Base-by-base conservation (phyloP, 495 filamentous ascomycete species). In the Lepraria neglecta region DNA sequence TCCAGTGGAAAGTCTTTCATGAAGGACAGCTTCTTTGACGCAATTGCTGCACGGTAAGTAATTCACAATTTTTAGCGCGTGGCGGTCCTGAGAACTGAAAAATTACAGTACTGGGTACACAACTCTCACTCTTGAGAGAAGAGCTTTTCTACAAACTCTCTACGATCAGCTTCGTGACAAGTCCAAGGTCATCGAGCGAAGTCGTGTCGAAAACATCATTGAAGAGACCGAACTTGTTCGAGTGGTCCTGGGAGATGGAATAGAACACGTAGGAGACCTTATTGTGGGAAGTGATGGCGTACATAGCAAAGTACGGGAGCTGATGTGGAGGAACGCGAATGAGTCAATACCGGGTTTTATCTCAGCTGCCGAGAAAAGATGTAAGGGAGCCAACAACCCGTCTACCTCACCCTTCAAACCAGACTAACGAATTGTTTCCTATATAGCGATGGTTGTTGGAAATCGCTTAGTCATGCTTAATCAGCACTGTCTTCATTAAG, bases 201-300 rank as follows among this genome's bases (percentile, higher is more conserved):
- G 77, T 61, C 77, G 76, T 31, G 65, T 78, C 24, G 46, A 70
- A 14, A 64, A 64, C 6, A 72, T 73, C 52, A 67, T 56, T 0
- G 42, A 62, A 17, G 46, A 58, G 4, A 28, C 30, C 0, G 19
- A 58, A 2, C 63, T 62, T 0, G 63, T 67, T 7, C 31, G 55
- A 4, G 68, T 68, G 3, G 21, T 61, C 4, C 61, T 48, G 10
- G 57, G 56, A 2, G 67, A 66, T 62, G 78, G 79, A 0, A 66
- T 65, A 11, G 47, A 68, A 0, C 75, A 69, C 55, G 50, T 63
- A 10, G 80, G 80, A 0, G 71, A 76, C 55, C 47, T 81, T 30
- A 67, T 84, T 9, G 64, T 81, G 6, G 81, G 79, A 0, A 74
- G 72, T 15, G 82, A 83, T 64, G 81, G 81, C 0, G 72, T 80